Evolutionary conservation across 2,329 filamentous ascomycete species (phyloP).

Genomic region (Lecanoromycetidae sp.): DNA sequence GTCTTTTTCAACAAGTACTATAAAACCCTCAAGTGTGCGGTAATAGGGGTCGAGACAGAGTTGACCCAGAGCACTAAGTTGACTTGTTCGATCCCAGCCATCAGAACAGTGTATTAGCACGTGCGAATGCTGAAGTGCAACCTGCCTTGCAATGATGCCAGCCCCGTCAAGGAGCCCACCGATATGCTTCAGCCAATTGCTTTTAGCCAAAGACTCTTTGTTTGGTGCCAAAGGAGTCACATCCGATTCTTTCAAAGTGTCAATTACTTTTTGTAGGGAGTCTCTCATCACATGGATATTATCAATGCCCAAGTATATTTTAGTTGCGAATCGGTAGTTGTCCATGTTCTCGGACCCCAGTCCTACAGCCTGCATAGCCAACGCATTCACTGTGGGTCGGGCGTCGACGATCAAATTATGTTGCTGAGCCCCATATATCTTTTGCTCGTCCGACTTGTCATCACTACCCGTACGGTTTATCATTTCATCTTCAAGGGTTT

Average conservation of each 20-base stretch:
- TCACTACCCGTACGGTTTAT: constrained; percentile 45
- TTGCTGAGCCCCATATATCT: constrained; percentile 84
- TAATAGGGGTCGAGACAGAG: constrained; percentile 94
- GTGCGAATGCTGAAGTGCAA: constrained; percentile 86
- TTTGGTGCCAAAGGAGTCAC: constrained; percentile 72
- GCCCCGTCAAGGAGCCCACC: constrained; percentile 72
- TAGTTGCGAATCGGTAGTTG: constrained; percentile 82
- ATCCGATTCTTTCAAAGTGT: constrained; percentile 85
- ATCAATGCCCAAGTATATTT: constrained; percentile 88
- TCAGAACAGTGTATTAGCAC: constrained; percentile 96
- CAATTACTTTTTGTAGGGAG: constrained; percentile 75
- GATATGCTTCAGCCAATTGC: constrained; percentile 86
- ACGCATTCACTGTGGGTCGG: constrained; percentile 82
- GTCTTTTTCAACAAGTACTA: constrained; percentile 89
- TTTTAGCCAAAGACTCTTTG: constrained; percentile 66
- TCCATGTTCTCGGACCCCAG: constrained; percentile 97
- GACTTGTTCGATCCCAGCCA: constrained; percentile 94
- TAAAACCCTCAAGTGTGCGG: constrained; percentile 85
- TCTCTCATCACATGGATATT: constrained; percentile 98
- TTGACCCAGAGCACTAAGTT: constrained; percentile 82
- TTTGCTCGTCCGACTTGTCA: constrained; percentile 47
- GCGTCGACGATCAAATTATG: constrained; percentile 93
- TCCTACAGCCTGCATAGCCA: constrained; percentile 86
- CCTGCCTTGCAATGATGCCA: constrained; percentile 69
- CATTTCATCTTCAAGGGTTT: constrained; percentile 57